Percentiles rank a stretch among this genome's conserved stretches.
These are phyloP conservation scores for Phytopythium vexans DNA, from an alignment of 352 stramenopile genomes.

Conservation along the genomic window DNA sequence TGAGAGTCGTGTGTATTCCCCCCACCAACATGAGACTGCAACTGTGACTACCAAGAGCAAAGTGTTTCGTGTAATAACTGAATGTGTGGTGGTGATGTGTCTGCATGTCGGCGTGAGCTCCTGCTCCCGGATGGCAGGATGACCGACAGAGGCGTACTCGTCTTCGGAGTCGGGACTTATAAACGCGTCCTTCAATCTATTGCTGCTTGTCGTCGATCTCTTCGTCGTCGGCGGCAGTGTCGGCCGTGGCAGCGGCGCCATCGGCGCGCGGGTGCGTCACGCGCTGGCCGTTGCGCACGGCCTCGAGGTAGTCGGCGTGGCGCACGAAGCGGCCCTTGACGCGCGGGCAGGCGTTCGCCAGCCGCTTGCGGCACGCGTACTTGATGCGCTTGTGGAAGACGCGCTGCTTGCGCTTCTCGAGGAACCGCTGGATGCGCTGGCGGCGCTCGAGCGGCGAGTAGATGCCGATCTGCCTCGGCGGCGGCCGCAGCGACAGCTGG, in stretches of 20 bases:
- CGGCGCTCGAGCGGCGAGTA: constrained; percentile 52
- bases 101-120: too few species aligned
- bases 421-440: constrained; percentile 60
- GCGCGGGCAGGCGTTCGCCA: constrained; percentile 64
- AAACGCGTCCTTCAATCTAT: too few species aligned
- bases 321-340: constrained; percentile 71
- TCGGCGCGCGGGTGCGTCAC: constrained; percentile 5
- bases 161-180: too few species aligned
- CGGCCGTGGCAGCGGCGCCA: background rate
- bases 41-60: too few species aligned
- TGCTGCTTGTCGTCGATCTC: too few species aligned
- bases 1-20: too few species aligned
- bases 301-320: constrained; percentile 20
- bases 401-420: constrained; percentile 68
- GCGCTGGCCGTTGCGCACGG: constrained; percentile 9
- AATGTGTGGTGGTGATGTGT: too few species aligned
- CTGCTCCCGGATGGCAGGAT: too few species aligned
- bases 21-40: too few species aligned
- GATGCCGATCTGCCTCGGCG: constrained; percentile 48
- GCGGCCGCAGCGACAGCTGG: background rate
- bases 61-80: too few species aligned
- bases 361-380: constrained; percentile 65
- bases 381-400: constrained; percentile 74
- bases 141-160: too few species aligned
- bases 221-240: background rate